Evolutionary conservation across 352 stramenopile species (phyloP).

Genomic region (Phytophthora multivora): DNA sequence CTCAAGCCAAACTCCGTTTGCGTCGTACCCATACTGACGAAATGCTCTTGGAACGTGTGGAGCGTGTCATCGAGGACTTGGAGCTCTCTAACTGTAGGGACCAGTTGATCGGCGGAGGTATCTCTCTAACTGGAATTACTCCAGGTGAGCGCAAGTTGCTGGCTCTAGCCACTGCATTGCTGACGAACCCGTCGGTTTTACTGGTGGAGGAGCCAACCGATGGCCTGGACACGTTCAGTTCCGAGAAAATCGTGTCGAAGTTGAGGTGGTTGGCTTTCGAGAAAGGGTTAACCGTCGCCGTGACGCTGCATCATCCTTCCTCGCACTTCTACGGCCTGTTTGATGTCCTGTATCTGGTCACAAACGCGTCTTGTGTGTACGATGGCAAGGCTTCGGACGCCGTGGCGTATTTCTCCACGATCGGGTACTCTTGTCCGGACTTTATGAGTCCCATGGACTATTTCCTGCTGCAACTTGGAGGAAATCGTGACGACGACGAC

Average conservation of each 20-base stretch:
- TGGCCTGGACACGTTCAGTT: constrained; percentile 64
- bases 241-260: constrained; percentile 59
- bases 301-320: constrained; percentile 91
- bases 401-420: constrained; percentile 56
- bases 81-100: constrained; percentile 46
- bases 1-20: constrained; percentile 85
- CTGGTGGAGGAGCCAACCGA: constrained; percentile 89
- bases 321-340: constrained; percentile 69
- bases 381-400: constrained; percentile 53
- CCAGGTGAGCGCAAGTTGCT: constrained; percentile 84
- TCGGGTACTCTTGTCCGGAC: constrained; percentile 53
- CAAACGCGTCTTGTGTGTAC: constrained; percentile 55
- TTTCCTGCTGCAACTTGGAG: constrained; percentile 59
- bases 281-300: constrained; percentile 83
- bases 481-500: constrained; percentile 30
- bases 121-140: constrained; percentile 61
- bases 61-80: constrained; percentile 66
- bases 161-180: constrained; percentile 78
- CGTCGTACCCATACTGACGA: constrained; percentile 35
- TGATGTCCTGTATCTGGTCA: constrained; percentile 61
- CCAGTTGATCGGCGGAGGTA: constrained; percentile 62
- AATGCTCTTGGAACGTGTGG: constrained; percentile 53
- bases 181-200: constrained; percentile 82
- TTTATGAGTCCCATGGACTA: constrained; percentile 72
- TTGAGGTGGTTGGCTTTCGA: constrained; percentile 73